Evolutionary conservation across 768 basidiomycete species (phyloP).

Genomic region (Termitomyces heimii): DNA sequence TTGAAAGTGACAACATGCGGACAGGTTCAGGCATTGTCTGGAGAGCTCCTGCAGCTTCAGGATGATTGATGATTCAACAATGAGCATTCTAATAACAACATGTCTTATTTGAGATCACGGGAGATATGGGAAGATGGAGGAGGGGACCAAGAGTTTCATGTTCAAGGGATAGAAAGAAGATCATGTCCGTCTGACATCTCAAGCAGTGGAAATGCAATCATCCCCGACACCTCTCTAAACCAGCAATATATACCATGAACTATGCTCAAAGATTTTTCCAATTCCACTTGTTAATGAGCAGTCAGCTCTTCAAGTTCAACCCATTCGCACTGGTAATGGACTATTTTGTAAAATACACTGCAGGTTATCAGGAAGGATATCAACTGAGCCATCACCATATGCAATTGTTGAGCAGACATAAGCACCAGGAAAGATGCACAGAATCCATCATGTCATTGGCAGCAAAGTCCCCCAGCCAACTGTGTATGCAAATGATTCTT

Average conservation of each 20-base stretch:
- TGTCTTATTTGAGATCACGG: no score
- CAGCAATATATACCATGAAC: slow-evolving; percentile 22
- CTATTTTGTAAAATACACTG: slow-evolving; percentile 19
- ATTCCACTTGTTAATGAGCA: not conserved
- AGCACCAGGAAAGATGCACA: not conserved
- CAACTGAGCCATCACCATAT: not conserved
- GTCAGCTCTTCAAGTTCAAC: slow-evolving; percentile 4
- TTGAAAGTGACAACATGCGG: no score
- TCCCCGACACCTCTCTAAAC: slow-evolving; percentile 24
- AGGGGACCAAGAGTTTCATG: slow-evolving; percentile 55
- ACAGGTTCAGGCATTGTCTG: no score
- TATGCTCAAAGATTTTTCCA: not conserved
- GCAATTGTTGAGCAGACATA: not conserved
- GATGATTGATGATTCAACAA: no score
- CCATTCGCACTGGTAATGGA: slow-evolving; percentile 18
- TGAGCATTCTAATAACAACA: no score
- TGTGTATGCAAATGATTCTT: no score
- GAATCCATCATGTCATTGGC: not conserved
- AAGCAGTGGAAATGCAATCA: slow-evolving; percentile 20
- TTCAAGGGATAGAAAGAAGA: slow-evolving; percentile 68
- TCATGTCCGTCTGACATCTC: not conserved
- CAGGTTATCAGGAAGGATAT: slow-evolving; percentile 21
- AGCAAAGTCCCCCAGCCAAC: not conserved
- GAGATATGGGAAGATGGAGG: no score
- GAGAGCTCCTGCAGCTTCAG: no score